phyloP scores from a whole-genome alignment of 2,329 filamentous ascomycete species.

The Ceratocystis variospora region DNA sequence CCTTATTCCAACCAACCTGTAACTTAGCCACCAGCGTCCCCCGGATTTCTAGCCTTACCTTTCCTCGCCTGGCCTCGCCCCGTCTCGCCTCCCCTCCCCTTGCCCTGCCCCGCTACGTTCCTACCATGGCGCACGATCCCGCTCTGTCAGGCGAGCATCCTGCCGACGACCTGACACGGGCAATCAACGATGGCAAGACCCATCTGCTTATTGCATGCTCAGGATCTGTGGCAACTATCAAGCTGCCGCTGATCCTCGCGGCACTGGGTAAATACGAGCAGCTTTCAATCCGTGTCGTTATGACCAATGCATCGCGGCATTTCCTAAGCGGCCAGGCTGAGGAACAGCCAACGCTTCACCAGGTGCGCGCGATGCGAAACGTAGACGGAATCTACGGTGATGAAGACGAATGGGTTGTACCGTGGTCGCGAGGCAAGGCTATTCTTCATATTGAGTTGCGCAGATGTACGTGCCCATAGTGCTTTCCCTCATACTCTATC shows the following conservation, averaged over 20 bases:
- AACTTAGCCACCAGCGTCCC: too few relatives aligned
- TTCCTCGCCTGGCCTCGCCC: neutral
- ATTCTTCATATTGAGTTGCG: conserved; percentile 87
- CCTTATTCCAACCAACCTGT: too few relatives aligned
- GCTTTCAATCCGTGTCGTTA: conserved; percentile 71
- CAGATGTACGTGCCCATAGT: conserved; percentile 30
- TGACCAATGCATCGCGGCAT: conserved; percentile 57
- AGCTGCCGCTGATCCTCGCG: conserved; percentile 53
- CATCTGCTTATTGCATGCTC: conserved; percentile 32
- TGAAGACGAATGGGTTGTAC: conserved; percentile 66
- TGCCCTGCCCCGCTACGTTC: neutral
- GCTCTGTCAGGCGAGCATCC: conserved; percentile 15
- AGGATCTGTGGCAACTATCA: conserved; percentile 72
- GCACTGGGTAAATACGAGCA: conserved; percentile 39
- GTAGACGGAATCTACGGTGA: conserved; percentile 75
- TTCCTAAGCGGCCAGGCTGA: conserved; percentile 64
- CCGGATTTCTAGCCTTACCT: neutral
- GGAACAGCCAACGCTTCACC: conserved; percentile 59
- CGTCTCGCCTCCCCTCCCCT: neutral
- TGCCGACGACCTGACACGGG: conserved; percentile 10
- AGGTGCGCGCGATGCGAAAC: conserved; percentile 47
- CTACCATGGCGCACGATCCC: conserved; percentile 15
- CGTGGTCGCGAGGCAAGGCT: conserved; percentile 63
- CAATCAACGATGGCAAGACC: conserved; percentile 28
- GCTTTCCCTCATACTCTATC: too few relatives aligned